phyloP scores from a whole-genome alignment of 148 eudicot genomes.

The Camellia sinensis region DNA sequence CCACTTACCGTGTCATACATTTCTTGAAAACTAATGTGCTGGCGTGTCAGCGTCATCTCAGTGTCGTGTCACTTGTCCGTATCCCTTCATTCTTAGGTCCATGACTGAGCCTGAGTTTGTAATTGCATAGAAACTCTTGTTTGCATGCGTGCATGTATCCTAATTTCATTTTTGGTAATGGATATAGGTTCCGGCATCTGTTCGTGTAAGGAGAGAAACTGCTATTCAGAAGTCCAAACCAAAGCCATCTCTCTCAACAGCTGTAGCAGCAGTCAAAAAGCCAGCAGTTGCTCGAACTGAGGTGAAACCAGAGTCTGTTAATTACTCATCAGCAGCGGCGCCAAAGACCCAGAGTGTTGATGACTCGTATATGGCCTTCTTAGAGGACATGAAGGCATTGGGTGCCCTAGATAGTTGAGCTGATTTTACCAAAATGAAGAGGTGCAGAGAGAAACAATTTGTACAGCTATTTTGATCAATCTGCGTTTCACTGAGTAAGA shows the following conservation, averaged over 20 bases:
- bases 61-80: no score
- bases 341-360: slow-evolving; percentile 74
- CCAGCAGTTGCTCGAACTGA: slow-evolving; percentile 39
- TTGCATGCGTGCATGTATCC: neutral
- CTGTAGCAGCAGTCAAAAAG: slow-evolving; percentile 30
- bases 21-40: no score
- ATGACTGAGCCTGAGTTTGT: no score
- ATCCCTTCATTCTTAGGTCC: no score
- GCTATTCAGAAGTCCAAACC: slow-evolving; percentile 75
- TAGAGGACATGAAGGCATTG: slow-evolving; percentile 97
- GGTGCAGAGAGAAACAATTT: neutral
- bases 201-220: slow-evolving; percentile 85
- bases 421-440: neutral
- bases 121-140: neutral
- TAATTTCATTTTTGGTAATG: neutral
- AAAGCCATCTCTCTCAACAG: slow-evolving; percentile 44
- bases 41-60: no score
- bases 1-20: no score
- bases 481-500: no score
- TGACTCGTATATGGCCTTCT: slow-evolving; percentile 85
- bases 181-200: slow-evolving; percentile 95
- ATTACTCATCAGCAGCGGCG: slow-evolving; percentile 35
- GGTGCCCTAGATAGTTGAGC: slow-evolving; percentile 90
- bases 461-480: slow-evolving; percentile 8
- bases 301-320: slow-evolving; percentile 41